Conservation (phyloP, 495 filamentous ascomycete species). For the Aspergillus nidulans region DNA sequence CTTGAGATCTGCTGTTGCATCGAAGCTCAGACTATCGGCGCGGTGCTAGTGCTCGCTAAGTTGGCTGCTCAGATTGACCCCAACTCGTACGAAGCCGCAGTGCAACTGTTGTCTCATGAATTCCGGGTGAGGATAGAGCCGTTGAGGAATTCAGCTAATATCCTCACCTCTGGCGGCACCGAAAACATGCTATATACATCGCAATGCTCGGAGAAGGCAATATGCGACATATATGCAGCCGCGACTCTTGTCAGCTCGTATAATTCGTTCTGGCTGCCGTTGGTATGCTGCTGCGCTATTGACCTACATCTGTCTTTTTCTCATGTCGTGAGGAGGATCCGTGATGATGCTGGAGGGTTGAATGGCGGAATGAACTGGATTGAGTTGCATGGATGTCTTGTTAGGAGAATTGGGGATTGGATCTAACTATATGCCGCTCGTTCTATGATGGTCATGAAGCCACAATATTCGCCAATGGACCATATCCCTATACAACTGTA, state of each 20-base stretch:
- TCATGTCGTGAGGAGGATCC: conserved; percentile 1
- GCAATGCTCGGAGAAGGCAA: background rate
- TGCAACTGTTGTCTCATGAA: conserved; percentile 12
- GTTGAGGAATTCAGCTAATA: background rate
- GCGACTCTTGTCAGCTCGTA: conserved; percentile 10
- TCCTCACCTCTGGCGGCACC: no score
- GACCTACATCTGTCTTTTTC: conserved; percentile 15
- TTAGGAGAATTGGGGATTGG: background rate
- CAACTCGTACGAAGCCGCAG: conserved; percentile 8
- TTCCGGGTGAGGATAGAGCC: background rate
- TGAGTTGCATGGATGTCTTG: background rate
- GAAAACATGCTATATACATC: no score
- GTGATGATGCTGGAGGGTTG: background rate
- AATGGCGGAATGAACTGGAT: background rate
- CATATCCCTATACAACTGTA: no score
- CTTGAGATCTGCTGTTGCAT: conserved; percentile 21
- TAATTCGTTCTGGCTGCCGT: conserved; percentile 18
- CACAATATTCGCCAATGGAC: no score
- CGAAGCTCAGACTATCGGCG: conserved; percentile 6
- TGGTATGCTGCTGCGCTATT: conserved; percentile 17
- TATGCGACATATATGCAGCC: conserved; percentile 4
- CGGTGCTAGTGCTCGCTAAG: conserved; percentile 4
- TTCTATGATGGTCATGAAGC: no score
- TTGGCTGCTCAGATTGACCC: conserved; percentile 6
- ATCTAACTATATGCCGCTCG: background rate